A percentile compares a stretch with the other conserved stretches of the same genome.
Conservation (phyloP, 768 basidiomycete genomes). For the Podaxis rugospora region DNA sequence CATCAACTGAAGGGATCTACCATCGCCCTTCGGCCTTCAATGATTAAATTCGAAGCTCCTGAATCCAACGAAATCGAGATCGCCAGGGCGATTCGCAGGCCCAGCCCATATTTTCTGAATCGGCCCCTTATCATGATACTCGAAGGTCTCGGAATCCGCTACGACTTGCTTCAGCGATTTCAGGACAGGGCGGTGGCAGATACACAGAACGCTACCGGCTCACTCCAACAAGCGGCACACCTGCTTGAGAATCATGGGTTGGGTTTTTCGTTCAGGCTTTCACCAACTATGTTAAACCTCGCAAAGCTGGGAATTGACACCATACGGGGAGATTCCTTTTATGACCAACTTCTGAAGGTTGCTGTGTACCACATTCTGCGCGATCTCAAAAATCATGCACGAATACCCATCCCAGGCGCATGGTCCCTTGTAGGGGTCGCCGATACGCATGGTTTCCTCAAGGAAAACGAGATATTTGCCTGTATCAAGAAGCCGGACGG, state of each 20-base stretch:
- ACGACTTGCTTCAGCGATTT: conserved; percentile 43
- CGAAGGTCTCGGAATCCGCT: conserved; percentile 53
- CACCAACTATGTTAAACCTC: conserved; percentile 45
- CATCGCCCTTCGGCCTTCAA: conserved; percentile 50
- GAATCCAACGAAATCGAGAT: conserved; percentile 51
- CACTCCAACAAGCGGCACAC: conserved; percentile 37
- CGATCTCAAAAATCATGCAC: conserved; percentile 55
- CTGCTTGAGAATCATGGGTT: conserved; percentile 54
- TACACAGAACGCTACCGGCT: conserved; percentile 35
- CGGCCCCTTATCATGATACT: conserved; percentile 63
- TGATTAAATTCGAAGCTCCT: conserved; percentile 62
- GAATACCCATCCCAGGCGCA: conserved; percentile 58
- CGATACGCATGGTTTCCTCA: conserved; percentile 51
- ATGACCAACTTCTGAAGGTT: conserved; percentile 45
- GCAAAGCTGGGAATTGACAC: conserved; percentile 39
- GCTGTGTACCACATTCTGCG: conserved; percentile 58
- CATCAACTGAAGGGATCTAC: conserved; percentile 37
- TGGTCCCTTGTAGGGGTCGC: conserved; percentile 71
- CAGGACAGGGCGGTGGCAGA: conserved; percentile 48
- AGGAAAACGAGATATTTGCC: conserved; percentile 55
- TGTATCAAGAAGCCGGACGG: conserved; percentile 43
- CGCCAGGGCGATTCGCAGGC: conserved; percentile 55
- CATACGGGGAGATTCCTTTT: conserved; percentile 37
- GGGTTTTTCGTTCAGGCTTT: conserved; percentile 48
- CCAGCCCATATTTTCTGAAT: conserved; percentile 52